Evolutionary conservation across 805 yeast genomes (phyloP).

Genomic region (Hanseniaspora guilliermondii): DNA sequence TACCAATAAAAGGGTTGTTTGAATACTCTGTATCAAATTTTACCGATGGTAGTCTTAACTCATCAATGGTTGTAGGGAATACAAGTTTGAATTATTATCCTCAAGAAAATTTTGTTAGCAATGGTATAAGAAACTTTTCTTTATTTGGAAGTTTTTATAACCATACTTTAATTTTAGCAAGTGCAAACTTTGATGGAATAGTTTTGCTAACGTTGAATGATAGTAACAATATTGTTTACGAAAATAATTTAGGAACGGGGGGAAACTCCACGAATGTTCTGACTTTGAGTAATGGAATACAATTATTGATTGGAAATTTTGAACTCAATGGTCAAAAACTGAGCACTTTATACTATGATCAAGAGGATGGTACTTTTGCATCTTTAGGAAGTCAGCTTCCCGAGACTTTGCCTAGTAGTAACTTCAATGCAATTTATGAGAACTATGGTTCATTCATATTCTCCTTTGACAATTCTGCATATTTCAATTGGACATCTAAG

Average conservation of each 20-base stretch:
- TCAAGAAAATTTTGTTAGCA: slow-evolving; percentile 22
- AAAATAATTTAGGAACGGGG: slow-evolving; percentile 14
- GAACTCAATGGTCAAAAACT: slow-evolving; percentile 15
- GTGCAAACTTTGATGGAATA: slow-evolving; percentile 33
- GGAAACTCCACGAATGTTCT: slow-evolving; percentile 26
- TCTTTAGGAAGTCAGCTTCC: slow-evolving; percentile 10
- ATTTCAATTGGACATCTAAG: slow-evolving; percentile 24
- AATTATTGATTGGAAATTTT: slow-evolving; percentile 19
- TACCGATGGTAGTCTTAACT: slow-evolving; percentile 27
- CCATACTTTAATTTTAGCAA: slow-evolving; percentile 35
- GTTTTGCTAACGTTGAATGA: slow-evolving; percentile 25
- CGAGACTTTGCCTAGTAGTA: slow-evolving; percentile 14
- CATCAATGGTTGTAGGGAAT: slow-evolving; percentile 32
- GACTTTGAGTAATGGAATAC: slow-evolving; percentile 27
- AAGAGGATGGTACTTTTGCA: slow-evolving; percentile 18
- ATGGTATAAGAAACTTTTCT: slow-evolving; percentile 27
- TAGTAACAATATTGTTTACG: slow-evolving; percentile 16
- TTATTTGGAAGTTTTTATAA: slow-evolving; percentile 29
- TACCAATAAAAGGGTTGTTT: slow-evolving; percentile 61
- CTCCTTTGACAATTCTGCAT: slow-evolving; percentile 20
- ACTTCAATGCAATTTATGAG: slow-evolving; percentile 17
- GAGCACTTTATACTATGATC: slow-evolving; percentile 19
- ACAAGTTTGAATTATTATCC: slow-evolving; percentile 36
- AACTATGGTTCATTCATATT: slow-evolving; percentile 12
- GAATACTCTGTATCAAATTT: slow-evolving; percentile 70